Conservation (phyloP, 1,139 yeast genomes). For the Suhomyces guaymorum region DNA sequence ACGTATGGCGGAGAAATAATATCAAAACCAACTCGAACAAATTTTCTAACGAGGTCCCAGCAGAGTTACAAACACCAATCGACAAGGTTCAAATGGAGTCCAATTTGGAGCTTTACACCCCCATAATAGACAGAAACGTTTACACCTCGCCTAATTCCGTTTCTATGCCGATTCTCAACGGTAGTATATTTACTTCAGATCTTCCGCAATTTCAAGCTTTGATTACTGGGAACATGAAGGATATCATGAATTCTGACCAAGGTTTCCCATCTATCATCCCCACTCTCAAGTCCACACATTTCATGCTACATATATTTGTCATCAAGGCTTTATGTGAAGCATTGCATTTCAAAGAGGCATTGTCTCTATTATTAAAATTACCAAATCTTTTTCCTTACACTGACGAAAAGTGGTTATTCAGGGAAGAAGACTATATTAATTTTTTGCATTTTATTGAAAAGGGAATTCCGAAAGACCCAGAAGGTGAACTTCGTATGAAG, state of each 20-base stretch:
- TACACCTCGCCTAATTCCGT: slow-evolving; percentile 24
- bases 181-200: slow-evolving; percentile 28
- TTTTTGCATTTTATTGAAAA: slow-evolving; percentile 15
- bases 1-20: slow-evolving; percentile 29
- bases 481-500: slow-evolving; percentile 1
- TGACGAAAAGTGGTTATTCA: slow-evolving; percentile 13
- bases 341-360: slow-evolving; percentile 28
- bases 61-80: slow-evolving; percentile 16
- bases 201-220: slow-evolving; percentile 32
- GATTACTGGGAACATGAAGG: slow-evolving; percentile 20
- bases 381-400: slow-evolving; percentile 19
- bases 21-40: slow-evolving; percentile 21
- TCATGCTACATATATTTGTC: slow-evolving; percentile 27
- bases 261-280: slow-evolving; percentile 17
- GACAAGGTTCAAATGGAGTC: slow-evolving; percentile 21
- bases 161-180: slow-evolving; percentile 30
- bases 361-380: slow-evolving; percentile 24
- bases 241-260: slow-evolving; percentile 15
- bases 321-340: slow-evolving; percentile 31
- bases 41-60: slow-evolving; percentile 11
- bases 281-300: slow-evolving; percentile 27
- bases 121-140: slow-evolving; percentile 30
- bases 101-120: slow-evolving; percentile 24
- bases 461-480: background rate
- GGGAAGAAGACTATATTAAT: slow-evolving; percentile 22